Evolutionary conservation across 192 early-diverging fungal genomes (phyloP).

Genomic region (Diversispora epigaea): DNA sequence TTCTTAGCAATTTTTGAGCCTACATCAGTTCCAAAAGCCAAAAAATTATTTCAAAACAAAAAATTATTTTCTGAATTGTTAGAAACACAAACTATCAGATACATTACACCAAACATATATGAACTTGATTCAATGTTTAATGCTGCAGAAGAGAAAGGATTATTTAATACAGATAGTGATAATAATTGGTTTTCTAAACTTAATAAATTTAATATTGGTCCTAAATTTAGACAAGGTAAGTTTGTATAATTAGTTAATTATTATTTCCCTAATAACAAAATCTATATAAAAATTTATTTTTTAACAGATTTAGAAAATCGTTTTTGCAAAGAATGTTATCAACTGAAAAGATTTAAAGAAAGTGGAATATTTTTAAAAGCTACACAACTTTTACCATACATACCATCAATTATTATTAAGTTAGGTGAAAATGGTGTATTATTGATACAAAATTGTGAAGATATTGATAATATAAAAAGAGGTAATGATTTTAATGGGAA

Average conservation of each 20-base stretch:
- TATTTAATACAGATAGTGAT: conserved; percentile 29
- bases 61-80: conserved; percentile 46
- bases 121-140: conserved; percentile 67
- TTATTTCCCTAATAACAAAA: background rate
- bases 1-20: conserved; percentile 80
- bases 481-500: too few relatives aligned
- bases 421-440: conserved; percentile 61
- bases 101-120: conserved; percentile 71
- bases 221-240: background rate
- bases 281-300: background rate
- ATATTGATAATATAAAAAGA: background rate
- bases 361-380: conserved; percentile 10
- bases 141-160: conserved; percentile 35
- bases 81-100: conserved; percentile 38
- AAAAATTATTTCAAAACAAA: conserved; percentile 46
- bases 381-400: conserved; percentile 26
- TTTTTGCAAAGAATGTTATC: background rate
- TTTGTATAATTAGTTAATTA: background rate
- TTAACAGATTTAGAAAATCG: background rate
- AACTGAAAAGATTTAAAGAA: background rate
- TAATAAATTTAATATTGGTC: conserved; percentile 25
- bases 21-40: conserved; percentile 83
- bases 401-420: conserved; percentile 59
- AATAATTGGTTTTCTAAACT: conserved; percentile 20
- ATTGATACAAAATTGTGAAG: conserved; percentile 44